A percentile compares a stretch with the other conserved stretches of the same genome.
phyloP scores from a whole-genome alignment of 352 stramenopile genomes.

The Phytophthora nicotianae region DNA sequence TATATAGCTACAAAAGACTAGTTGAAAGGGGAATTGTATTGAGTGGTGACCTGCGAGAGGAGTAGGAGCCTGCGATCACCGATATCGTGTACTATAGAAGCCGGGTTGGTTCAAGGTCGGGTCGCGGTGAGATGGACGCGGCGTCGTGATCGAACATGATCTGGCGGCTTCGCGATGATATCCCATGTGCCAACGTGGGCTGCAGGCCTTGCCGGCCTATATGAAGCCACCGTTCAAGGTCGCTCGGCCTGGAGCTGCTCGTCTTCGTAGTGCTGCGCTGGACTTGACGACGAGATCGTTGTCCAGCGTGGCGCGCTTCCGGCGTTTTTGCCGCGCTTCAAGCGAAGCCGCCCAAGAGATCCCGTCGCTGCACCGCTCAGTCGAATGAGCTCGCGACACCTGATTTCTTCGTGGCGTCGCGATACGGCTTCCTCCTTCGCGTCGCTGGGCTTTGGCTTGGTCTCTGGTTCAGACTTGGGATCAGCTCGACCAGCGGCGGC shows the following conservation, averaged over 20 bases:
- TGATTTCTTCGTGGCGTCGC: constrained; percentile 43
- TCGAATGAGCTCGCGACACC: constrained; percentile 30
- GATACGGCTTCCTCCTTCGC: constrained; percentile 24
- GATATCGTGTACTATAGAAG: constrained; percentile 40
- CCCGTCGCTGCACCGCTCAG: constrained; percentile 18
- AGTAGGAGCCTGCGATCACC: constrained; percentile 2
- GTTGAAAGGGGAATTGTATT: not conserved
- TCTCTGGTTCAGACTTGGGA: not conserved
- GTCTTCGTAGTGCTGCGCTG: not conserved
- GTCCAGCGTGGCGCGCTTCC: not conserved
- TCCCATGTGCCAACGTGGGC: constrained; percentile 23
- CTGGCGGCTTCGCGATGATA: constrained; percentile 23
- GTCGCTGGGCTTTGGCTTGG: not conserved
- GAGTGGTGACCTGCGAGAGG: not conserved
- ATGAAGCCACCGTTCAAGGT: not conserved
- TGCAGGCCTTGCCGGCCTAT: not conserved
- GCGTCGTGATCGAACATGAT: constrained; percentile 20
- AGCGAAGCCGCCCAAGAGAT: constrained; percentile 1
- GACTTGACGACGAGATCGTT: not conserved
- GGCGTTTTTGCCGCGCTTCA: not conserved
- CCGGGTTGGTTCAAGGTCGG: constrained; percentile 2
- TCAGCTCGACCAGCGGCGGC: not conserved
- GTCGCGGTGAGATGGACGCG: constrained; percentile 26
- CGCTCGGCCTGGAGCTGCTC: not conserved
- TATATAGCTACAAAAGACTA: not conserved